Base-by-base conservation (phyloP, 768 basidiomycete species). In the Pleurotus salmoneostramineus region DNA sequence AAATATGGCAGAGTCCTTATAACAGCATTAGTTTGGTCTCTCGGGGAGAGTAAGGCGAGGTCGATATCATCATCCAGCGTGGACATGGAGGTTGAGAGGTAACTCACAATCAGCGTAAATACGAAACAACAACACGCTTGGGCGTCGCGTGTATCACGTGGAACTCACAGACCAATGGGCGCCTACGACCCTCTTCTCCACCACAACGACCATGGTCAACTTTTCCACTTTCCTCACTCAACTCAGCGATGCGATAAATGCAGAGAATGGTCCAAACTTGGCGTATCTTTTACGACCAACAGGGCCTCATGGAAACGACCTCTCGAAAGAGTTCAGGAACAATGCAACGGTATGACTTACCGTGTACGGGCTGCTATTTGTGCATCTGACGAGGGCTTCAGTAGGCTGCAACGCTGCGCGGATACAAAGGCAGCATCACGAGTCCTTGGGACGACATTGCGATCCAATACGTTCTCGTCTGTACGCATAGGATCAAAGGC, bases 361-460 rank as follows among this genome's bases (percentile, higher is more conserved):
- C 42, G 66, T 62, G 56, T 52, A 49, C 12, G 5, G 11, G 5
- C 5, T 37, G 5, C 11, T 17, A 11, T 11, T 10, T 45, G 17
- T 45, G n/a, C 27, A 60, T 54, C 57, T 62, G 51, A 61, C 60
- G 33, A 57, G 57, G 12, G 54, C 46, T 44, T 46, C 32, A 54
- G 44, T 63, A 80, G 78, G 72, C 73, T 35, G 65, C 66, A 21
- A 71, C 71, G 12, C 66, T 83, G 55, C 71, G 69, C 42, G 65
- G 63, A 36, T 89, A 87, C 64, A 78, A 85, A 64, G 88, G 84
- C 7, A 80, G 79, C 56, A 82, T 93, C 66, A 78, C 82, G 56
- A 73, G 70, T 48, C 93, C 93, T 5, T 95, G 92, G 91, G 91
- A 92, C 60, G 92, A 93, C 54, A 88, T 95, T 63, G 84, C 89